A percentile compares a stretch with the other conserved stretches of the same genome.
phyloP scores from a whole-genome alignment of 2,329 filamentous ascomycete genomes.

The Fusarium sp. region DNA sequence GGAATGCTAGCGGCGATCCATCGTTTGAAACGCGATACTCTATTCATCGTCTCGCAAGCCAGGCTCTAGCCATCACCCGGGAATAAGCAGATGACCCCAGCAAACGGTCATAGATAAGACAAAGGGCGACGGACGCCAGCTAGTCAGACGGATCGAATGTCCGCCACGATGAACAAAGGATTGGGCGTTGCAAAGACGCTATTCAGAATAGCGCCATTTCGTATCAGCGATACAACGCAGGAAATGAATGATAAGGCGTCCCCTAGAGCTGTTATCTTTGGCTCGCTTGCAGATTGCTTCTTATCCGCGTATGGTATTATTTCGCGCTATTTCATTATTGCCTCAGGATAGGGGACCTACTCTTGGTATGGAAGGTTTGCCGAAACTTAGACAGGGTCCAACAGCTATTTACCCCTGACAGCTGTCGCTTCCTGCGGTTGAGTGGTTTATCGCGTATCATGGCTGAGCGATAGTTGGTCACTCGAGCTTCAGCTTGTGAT shows the following conservation, averaged over 20 bases:
- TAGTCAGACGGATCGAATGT: neutral
- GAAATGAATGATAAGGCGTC: constrained; percentile 10
- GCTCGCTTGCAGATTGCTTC: neutral
- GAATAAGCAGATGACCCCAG: constrained; percentile 3
- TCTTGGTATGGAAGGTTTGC: neutral
- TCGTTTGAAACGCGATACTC: too few relatives aligned
- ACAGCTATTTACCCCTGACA: neutral
- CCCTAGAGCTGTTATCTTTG: neutral
- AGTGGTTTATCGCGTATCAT: neutral
- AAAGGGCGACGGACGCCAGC: neutral
- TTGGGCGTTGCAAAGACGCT: constrained; percentile 3
- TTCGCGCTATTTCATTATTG: neutral
- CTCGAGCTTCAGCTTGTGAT: constrained; percentile 1
- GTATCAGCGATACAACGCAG: too few relatives aligned
- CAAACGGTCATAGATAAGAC: constrained; percentile 8
- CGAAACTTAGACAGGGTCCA: neutral
- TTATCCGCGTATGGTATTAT: neutral
- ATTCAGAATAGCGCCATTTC: constrained; percentile 9
- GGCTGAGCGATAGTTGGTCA: neutral
- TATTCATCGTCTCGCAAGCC: too few relatives aligned
- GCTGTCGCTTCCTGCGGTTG: neutral
- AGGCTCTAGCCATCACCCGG: neutral
- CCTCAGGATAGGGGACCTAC: neutral
- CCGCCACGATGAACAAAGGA: constrained; percentile 5
- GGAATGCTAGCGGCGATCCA: neutral